Conservation (phyloP, 2,329 filamentous ascomycete species). For the Knoxdaviesia proteae region DNA sequence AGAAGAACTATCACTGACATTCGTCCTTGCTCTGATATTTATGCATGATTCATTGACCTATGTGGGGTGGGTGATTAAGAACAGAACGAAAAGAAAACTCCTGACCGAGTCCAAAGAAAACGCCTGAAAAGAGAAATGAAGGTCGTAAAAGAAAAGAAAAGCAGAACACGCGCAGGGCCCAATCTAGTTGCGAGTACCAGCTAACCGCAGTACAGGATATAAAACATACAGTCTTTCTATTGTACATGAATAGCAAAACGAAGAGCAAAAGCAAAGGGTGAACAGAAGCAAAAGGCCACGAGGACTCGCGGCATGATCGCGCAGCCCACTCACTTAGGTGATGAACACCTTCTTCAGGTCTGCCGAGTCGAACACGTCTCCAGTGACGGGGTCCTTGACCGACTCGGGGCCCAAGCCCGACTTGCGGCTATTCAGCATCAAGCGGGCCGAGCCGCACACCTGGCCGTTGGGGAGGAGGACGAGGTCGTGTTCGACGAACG, state of each 20-base stretch:
- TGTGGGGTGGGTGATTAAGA: neutral
- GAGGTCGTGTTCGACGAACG: constrained; percentile 72
- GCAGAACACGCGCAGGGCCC: neutral
- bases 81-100: constrained; percentile 1
- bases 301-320: neutral
- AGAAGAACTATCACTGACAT: neutral
- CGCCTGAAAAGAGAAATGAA: neutral
- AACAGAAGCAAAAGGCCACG: neutral
- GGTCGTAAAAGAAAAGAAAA: neutral
- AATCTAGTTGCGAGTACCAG: no score
- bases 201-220: no score
- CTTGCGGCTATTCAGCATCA: constrained; percentile 63
- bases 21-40: neutral
- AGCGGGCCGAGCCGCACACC: constrained; percentile 57
- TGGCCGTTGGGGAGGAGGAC: constrained; percentile 72
- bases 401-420: constrained; percentile 43
- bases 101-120: neutral
- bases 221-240: no score
- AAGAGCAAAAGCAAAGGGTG: neutral
- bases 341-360: constrained; percentile 79
- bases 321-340: constrained; percentile 26
- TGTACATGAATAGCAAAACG: neutral
- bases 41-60: neutral
- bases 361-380: constrained; percentile 39
- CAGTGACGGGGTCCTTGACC: constrained; percentile 62